Evolutionary conservation across 108 stramenopile species (phyloP).

Genomic region (Cyclostephanos tholiformis): DNA sequence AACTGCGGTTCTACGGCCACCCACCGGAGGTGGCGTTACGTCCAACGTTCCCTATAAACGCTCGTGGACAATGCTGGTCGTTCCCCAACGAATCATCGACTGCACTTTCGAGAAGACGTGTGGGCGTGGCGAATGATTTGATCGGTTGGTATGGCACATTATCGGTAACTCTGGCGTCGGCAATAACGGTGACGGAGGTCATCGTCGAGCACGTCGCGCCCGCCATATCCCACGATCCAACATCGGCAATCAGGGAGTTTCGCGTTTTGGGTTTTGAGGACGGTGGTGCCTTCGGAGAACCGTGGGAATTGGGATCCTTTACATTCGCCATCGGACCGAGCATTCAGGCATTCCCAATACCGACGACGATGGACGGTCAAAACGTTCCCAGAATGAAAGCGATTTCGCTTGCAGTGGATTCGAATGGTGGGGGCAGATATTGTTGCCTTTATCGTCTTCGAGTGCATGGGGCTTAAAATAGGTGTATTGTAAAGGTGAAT

Average conservation of each 20-base stretch:
- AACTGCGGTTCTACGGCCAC: slow-evolving; percentile 77
- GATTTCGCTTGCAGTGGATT: slow-evolving; percentile 74
- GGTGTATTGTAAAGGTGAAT: too few relatives aligned
- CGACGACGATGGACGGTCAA: slow-evolving; percentile 37
- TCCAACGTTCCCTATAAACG: slow-evolving; percentile 61
- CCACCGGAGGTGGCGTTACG: slow-evolving; percentile 77
- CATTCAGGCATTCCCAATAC: slow-evolving; percentile 67
- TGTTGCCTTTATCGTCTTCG: slow-evolving; percentile 83
- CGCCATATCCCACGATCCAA: slow-evolving; percentile 34
- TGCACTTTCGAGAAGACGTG: slow-evolving; percentile 5
- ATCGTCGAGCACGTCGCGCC: slow-evolving; percentile 68
- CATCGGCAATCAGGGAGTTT: slow-evolving; percentile 25
- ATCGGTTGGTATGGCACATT: slow-evolving; percentile 69
- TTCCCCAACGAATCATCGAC: slow-evolving; percentile 49
- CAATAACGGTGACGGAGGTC: slow-evolving; percentile 56
- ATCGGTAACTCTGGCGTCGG: slow-evolving; percentile 54
- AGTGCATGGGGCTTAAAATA: slow-evolving; percentile 57
- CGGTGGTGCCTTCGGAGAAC: slow-evolving; percentile 52
- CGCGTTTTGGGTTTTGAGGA: slow-evolving; percentile 44
- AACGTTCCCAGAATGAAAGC: slow-evolving; percentile 65
- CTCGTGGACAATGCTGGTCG: slow-evolving; percentile 86
- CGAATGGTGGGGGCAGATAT: slow-evolving; percentile 76
- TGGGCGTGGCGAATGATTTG: slow-evolving; percentile 32
- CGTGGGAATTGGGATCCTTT: slow-evolving; percentile 59
- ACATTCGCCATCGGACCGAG: slow-evolving; percentile 11